Evolutionary conservation across 2,329 filamentous ascomycete genomes (phyloP), one percentile per base, ranked within the genome.

Genomic region (Trichoderma sp.): DNA sequence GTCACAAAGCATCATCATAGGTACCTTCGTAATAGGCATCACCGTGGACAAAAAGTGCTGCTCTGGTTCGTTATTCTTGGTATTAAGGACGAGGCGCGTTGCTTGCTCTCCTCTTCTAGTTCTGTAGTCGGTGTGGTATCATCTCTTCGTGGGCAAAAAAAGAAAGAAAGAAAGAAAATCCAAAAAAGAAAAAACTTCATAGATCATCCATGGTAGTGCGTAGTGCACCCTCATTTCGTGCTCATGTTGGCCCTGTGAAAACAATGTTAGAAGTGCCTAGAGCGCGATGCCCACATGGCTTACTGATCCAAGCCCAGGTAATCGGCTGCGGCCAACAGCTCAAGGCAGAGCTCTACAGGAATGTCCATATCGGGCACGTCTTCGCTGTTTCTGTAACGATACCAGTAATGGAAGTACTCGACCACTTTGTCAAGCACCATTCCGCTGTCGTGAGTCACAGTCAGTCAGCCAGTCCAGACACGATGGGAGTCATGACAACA

Each of bases 391-490:
- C 85, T 85, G 78, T 92, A 85, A 74, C 89, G 90, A 79, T 93
- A 89, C 82, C 91, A 91, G 81, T 93, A 94, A 76, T 93, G 91
- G 70, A 93, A 89, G 79, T 94, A 94, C 79, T 94, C 90, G 77
- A 89, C 91, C 35, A 94, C 89, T 76, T 92, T 93, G 77, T 94
- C 91, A 3, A 94, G 86, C 6, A 93, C 86, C 64, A 90, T 82
- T 71, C 88, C 90, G 78, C 90, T 93, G 76, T 65, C 70, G 58
- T 67, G 63, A 53, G 71, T 73, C 57, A 71, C 60, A 53, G 71
- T 73, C 57, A 71, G 67, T 64, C 10, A 57, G n/a, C 56, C 48
- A 37, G 45, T 32, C 57, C 48, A 10, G 32, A 34, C 39, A 57
- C 50, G 8, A 32, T 25, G 29, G 52, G 12, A 10, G 19, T 32